Base-by-base conservation (phyloP, 179 eudicot genomes). In the Silene vulgaris region DNA sequence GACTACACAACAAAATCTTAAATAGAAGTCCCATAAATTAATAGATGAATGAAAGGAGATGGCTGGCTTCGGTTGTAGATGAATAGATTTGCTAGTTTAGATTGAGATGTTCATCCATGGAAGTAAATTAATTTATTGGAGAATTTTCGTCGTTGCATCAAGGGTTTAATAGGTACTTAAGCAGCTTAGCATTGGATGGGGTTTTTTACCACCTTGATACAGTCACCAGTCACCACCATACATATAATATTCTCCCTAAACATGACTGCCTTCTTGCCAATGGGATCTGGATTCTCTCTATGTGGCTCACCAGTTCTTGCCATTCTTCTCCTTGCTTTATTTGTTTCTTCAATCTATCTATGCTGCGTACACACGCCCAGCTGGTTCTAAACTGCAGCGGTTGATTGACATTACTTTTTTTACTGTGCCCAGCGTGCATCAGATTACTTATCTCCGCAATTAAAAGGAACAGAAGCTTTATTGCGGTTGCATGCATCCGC, bases 401-500 rank as follows among this genome's bases (percentile, higher is more conserved):
- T 52, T 77, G 75, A 77, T 69, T 70, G 71, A 70, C 71, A 48
- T 35, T 14, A 30, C 21, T 74, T 63, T 74, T 74, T 23, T 40
- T 30, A 52, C 74, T 68, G 56, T 35, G 63, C 78, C 65, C 85
- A 95, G 97, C 91, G 93, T 77, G 96, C 97, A 82, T 87, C 92
- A 82, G 99, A 92, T 80, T 95, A 90, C 81, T 80, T 92, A 69
- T 83, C 90, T 21, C 82, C 85, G 29, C 89, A 86, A 75, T 80
- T 90, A 61, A 88, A 88, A 79, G 89, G 88, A 75, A 87, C 90
- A 65, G 85, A 82, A 67, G 87, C 84, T 82, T 85, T 95, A 64
- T 79, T 92, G 82, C 91, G 77, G 40, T 71, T 95, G 81, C 80
- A 95, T 84, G 83, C 87, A 70, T 95, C 92, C 75, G 91, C 95